Base-by-base conservation (phyloP, 345 rosid genomes). In the Salix exigua region DNA sequence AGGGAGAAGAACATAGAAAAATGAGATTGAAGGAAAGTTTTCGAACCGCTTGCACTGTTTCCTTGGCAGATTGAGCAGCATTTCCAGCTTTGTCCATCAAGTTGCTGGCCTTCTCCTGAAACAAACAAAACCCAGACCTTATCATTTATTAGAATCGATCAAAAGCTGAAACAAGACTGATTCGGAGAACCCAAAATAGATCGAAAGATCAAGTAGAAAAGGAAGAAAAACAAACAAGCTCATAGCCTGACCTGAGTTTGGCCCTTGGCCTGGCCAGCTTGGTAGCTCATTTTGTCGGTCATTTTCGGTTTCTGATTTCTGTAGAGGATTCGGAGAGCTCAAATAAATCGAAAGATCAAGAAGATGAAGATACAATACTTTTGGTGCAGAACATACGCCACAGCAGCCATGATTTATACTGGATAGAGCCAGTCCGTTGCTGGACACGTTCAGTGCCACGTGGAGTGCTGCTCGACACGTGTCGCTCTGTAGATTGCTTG, bases 21-120 rank as follows among this genome's bases (percentile, higher is more conserved):
- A 19, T 8, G 31, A 2, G 30, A 12, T 58, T 25, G 61, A 66
- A 64, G 30, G 1, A 46, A 58, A 42, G 0, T 19, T n/a, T 28
- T 12, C 19, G 66, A 46, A 92, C 97, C 89, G 88, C 86, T 77
- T 79, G 85, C 0, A 87, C 46, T 25, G 92, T 80, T 33, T 91
- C 91, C 88, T 76, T 87, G 1, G 89, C 87, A 66, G 93, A 86
- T 81, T 89, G 92, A 14, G 90, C 98, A 72, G 87, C 88, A 80
- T 84, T 73, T 73, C 79, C 48, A 3, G 91, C 90, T 78, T 66
- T 88, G 81, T 88, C 91, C 87, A 88, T 83, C 84, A 90, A 50
- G 72, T 53, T 73, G 80, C 85, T 75, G 50, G 87, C 84, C 82
- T 88, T 93, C 80, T 90, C 97, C 97, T 93, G 83, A 33, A 51